phyloP scores from a whole-genome alignment of 2,329 filamentous ascomycete species.

The Sordariomycetes sp. region DNA sequence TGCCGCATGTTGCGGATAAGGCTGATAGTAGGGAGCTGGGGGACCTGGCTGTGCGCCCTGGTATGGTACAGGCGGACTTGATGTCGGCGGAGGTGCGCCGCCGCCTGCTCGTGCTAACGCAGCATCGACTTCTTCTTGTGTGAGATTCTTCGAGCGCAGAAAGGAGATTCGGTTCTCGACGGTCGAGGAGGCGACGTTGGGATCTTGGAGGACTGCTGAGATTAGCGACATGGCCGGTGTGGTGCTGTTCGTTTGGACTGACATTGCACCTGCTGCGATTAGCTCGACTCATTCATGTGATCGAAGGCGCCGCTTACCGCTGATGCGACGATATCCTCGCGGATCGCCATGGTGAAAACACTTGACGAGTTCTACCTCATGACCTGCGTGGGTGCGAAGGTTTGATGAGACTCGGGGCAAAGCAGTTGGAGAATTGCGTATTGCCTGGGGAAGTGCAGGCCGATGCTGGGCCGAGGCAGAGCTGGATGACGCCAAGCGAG shows the following conservation, averaged over 20 bases:
- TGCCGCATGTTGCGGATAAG: conserved; percentile 41
- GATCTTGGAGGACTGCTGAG: conserved; percentile 76
- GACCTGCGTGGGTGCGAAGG: conserved; percentile 7
- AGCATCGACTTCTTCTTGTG: conserved; percentile 85
- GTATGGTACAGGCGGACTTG: conserved; percentile 1
- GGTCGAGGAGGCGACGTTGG: conserved; percentile 81
- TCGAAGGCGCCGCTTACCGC: conserved; percentile 43
- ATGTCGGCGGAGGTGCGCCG: conserved; percentile 32
- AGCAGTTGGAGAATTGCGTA: conserved; percentile 8
- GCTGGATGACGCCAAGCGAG: conserved; percentile 1
- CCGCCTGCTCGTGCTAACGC: conserved; percentile 70
- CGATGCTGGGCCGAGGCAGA: conserved; percentile 21
- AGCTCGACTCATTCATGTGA: conserved; percentile 7
- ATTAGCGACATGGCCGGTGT: conserved; percentile 10
- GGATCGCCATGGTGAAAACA: conserved; percentile 60
- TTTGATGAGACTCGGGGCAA: conserved; percentile 7
- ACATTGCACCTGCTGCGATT: conserved; percentile 31
- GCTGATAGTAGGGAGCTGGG: conserved; percentile 35
- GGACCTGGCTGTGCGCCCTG: conserved; percentile 26
- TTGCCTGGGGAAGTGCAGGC: conserved; percentile 3
- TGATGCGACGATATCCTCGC: conserved; percentile 84
- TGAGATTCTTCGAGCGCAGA: conserved; percentile 92
- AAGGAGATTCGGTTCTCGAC: conserved; percentile 90
- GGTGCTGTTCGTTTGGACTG: conserved; percentile 13
- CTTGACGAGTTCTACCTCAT: conserved; percentile 13